Conservation (phyloP, 345 rosid species). For the Psidium guajava region DNA sequence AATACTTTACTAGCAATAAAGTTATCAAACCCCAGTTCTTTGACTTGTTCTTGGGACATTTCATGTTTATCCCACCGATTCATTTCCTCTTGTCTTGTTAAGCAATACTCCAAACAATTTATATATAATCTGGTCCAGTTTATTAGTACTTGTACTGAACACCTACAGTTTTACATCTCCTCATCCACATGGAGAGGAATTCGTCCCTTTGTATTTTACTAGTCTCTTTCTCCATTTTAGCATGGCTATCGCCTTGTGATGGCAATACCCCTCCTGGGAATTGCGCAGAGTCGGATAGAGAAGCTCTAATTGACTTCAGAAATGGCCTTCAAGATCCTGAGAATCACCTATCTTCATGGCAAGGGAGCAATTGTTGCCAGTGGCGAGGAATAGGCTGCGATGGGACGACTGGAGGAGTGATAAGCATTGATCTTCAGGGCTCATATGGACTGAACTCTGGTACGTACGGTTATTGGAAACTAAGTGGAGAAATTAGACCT, state of each 20-base stretch:
- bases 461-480: conserved; percentile 12
- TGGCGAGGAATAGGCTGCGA: conserved; percentile 31
- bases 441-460: neutral
- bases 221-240: neutral
- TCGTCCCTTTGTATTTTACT: neutral
- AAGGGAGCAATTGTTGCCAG: conserved; percentile 23
- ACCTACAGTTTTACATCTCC: neutral
- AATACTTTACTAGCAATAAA: neutral
- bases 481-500: conserved; percentile 30
- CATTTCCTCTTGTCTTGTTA: neutral
- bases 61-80: neutral
- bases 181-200: neutral
- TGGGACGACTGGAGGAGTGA: conserved; percentile 13
- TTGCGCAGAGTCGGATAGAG: conserved; percentile 16
- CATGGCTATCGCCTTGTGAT: neutral
- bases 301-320: conserved; percentile 21
- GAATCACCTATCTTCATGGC: conserved; percentile 17
- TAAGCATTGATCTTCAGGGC: conserved; percentile 15
- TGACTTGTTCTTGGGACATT: neutral
- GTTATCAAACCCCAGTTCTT: neutral
- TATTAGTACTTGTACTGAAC: neutral
- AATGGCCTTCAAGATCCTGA: conserved; percentile 17
- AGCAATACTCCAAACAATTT: neutral
- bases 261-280: neutral
- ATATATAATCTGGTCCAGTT: neutral